Evolutionary conservation across 306 rosid genomes (phyloP), one percentile per base, ranked within the genome.

Genomic region (Dryas drummondii): DNA sequence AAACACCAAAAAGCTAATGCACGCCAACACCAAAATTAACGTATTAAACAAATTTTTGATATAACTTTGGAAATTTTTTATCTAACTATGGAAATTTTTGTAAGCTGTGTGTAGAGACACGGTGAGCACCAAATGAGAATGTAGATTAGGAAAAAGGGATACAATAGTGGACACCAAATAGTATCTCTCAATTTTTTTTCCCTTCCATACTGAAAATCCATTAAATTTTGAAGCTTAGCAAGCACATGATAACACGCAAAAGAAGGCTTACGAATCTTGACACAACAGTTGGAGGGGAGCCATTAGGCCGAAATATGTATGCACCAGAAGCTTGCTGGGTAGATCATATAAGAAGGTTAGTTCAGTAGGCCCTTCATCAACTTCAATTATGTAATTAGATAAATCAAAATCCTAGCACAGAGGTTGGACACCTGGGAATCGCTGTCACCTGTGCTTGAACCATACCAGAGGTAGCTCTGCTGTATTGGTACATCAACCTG

Each of bases 401-500:
- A 64, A 50, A 65, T 82, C 57, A 15, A 48, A 26, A 45, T 44
- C 41, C 47, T 41, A 66, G 70, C 63, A 77, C 54, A 70, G 58
- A 76, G 26, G 49, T 48, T 69, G 52, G 76, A 41, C 49, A 91
- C 97, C 93, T 88, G 94, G 53, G 5, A 0, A 77, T 76, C 66
- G 8, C 0, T 0, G 22, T 22, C 61, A 27, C 78, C 81, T 4
- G 27, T 4, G 62, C 84, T 79, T 69, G 98, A 87, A 80, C 79
- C 87, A 83, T 93, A 93, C 92, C 91, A 91, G 70, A 91, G 91
- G 80, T 85, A 89, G 86, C 89, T 90, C 78, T 94, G 97, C 53
- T 91, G 97, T 81, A 91, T 73, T 50, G 97, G 97, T 56, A 94
- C 79, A 84, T 90, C 86, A 50, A 94, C 96, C 98, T 94, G 85